These are phyloP conservation scores for Diplogelasinospora grovesii DNA, from an alignment of 495 filamentous ascomycete genomes.

Conservation along the genomic window DNA sequence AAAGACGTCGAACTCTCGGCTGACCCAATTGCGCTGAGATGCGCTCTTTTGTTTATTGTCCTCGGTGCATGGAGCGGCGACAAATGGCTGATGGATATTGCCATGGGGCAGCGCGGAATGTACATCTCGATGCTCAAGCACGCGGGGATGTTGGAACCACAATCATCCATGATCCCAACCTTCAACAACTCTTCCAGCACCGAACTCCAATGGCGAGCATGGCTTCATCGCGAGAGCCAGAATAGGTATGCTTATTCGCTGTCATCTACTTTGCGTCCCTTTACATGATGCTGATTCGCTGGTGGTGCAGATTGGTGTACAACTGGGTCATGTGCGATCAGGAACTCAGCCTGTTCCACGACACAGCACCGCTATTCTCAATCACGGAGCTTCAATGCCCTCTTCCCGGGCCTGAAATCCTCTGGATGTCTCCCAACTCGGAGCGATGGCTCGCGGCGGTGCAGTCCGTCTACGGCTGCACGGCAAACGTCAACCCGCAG, in stretches of 20 bases:
- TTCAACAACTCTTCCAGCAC: slow-evolving; percentile 27
- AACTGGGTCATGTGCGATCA: slow-evolving; percentile 63
- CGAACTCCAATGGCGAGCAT: slow-evolving; percentile 49
- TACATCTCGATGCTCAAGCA: slow-evolving; percentile 57
- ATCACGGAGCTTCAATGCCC: slow-evolving; percentile 52
- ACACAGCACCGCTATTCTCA: slow-evolving; percentile 49
- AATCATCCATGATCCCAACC: slow-evolving; percentile 27
- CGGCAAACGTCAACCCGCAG: slow-evolving; percentile 30
- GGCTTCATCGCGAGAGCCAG: slow-evolving; percentile 50
- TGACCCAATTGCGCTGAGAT: slow-evolving; percentile 50
- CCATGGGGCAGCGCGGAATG: slow-evolving; percentile 62
- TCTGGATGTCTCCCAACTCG: slow-evolving; percentile 42
- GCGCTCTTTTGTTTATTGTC: slow-evolving; percentile 54
- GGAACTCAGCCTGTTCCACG: slow-evolving; percentile 58
- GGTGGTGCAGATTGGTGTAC: slow-evolving; percentile 49
- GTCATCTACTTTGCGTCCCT: slow-evolving; percentile 6
- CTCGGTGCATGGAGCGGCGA: slow-evolving; percentile 60
- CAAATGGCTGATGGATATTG: slow-evolving; percentile 66
- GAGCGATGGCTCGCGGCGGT: slow-evolving; percentile 44
- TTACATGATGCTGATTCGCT: slow-evolving; percentile 4
- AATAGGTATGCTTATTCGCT: slow-evolving; percentile 47
- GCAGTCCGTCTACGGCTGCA: slow-evolving; percentile 40
- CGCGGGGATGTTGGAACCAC: slow-evolving; percentile 43
- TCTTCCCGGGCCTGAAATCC: slow-evolving; percentile 48
- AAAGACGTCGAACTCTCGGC: slow-evolving; percentile 55